These are phyloP conservation scores for Schizonepeta tenuifolia DNA, from an alignment of 257 asterid species.

Conservation along the genomic window DNA sequence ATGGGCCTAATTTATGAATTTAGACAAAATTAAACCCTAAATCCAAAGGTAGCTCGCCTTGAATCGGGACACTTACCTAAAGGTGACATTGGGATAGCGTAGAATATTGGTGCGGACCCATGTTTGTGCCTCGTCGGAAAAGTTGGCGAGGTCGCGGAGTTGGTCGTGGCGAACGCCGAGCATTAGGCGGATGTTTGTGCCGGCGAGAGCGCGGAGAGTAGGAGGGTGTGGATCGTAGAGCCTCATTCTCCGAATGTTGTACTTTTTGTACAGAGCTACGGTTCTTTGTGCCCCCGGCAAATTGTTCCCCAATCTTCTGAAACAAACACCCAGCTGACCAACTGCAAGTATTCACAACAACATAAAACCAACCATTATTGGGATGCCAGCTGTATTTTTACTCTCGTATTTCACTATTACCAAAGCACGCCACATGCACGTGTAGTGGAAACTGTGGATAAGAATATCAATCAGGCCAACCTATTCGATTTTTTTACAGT, in stretches of 20 bases:
- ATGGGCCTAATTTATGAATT: no score
- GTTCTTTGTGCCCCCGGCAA: neutral
- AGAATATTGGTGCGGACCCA: neutral
- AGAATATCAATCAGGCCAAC: neutral
- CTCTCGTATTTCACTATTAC: no score
- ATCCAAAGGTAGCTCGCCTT: no score
- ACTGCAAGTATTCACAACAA: neutral
- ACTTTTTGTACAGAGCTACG: neutral
- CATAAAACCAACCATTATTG: no score
- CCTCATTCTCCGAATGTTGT: neutral
- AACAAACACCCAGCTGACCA: conserved; percentile 5
- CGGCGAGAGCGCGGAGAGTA: neutral
- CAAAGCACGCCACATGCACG: no score
- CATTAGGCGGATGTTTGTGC: conserved; percentile 11
- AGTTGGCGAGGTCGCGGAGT: conserved; percentile 25
- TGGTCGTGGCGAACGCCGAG: conserved; percentile 26
- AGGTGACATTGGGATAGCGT: neutral
- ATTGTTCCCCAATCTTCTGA: conserved; percentile 3
- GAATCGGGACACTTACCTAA: neutral
- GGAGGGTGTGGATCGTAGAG: neutral
- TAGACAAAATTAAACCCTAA: no score
- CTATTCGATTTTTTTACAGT: neutral
- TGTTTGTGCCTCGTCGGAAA: conserved; percentile 23
- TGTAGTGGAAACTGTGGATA: no score
- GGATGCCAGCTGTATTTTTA: no score